phyloP scores from a whole-genome alignment of 1,139 yeast species.

The Yamadazyma buinensis region DNA sequence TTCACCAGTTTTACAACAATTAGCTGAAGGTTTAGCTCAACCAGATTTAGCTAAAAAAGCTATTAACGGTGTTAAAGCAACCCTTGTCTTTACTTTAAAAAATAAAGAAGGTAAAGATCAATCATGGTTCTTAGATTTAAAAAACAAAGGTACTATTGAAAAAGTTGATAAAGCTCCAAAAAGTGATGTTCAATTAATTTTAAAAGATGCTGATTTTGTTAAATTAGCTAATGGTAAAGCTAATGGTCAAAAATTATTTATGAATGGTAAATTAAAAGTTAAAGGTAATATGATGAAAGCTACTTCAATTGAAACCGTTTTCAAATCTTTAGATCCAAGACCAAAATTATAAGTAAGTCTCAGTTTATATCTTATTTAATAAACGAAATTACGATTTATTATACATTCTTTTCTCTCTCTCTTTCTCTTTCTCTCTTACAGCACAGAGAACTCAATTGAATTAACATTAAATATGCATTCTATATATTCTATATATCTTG shows the following conservation, averaged over 20 bases:
- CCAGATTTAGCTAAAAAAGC: conserved; percentile 39
- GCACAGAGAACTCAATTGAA: too few relatives aligned
- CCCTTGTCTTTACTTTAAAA: conserved; percentile 65
- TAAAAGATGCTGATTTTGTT: conserved; percentile 64
- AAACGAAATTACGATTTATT: too few relatives aligned
- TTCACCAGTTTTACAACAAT: conserved; percentile 41
- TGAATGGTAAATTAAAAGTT: conserved; percentile 80
- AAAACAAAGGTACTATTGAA: conserved; percentile 54
- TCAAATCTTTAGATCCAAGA: conserved; percentile 62
- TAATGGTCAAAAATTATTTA: conserved; percentile 79
- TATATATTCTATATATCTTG: background rate
- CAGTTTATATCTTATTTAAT: too few relatives aligned
- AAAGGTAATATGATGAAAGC: conserved; percentile 92
- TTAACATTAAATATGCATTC: background rate
- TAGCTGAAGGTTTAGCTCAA: conserved; percentile 40
- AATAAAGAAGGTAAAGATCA: conserved; percentile 63
- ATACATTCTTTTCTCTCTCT: too few relatives aligned
- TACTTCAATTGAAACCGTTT: conserved; percentile 67
- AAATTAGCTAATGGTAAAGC: conserved; percentile 74
- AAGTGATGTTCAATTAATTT: conserved; percentile 63
- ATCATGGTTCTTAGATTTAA: conserved; percentile 71
- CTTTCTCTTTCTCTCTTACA: too few relatives aligned
- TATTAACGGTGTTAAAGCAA: conserved; percentile 53
- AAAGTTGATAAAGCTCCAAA: conserved; percentile 49
- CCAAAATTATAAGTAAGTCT: conserved; percentile 42